These are phyloP conservation scores for Vachellia pachyceras DNA, from an alignment of 306 rosid genomes.

Conservation along the genomic window DNA sequence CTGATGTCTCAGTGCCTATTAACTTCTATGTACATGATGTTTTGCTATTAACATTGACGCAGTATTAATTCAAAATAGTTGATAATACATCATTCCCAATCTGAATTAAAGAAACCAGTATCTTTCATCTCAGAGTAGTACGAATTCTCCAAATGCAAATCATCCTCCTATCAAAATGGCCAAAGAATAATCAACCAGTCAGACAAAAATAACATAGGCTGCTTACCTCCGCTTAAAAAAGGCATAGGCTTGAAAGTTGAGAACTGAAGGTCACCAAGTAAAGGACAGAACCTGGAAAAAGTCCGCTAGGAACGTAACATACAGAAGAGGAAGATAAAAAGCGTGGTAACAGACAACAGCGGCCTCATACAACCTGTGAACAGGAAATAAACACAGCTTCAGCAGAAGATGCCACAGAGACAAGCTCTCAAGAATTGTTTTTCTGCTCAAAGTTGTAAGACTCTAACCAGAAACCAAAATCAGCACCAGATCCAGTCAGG, in stretches of 20 bases:
- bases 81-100: conserved; percentile 57
- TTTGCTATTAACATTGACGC: conserved; percentile 22
- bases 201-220: background rate
- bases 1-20: conserved; percentile 31
- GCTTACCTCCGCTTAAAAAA: conserved; percentile 14
- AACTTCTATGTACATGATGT: conserved; percentile 50
- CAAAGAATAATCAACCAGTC: background rate
- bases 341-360: conserved; percentile 79
- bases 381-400: conserved; percentile 33
- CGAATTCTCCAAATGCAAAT: conserved; percentile 62
- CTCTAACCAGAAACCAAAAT: conserved; percentile 82
- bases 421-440: background rate
- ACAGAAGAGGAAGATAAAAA: conserved; percentile 87
- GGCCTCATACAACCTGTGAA: conserved; percentile 73
- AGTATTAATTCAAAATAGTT: conserved; percentile 18
- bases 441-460: conserved; percentile 15
- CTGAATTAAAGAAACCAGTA: conserved; percentile 72
- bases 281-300: conserved; percentile 68
- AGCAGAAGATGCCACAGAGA: conserved; percentile 34
- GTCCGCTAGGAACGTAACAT: conserved; percentile 84
- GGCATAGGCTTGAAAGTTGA: conserved; percentile 11
- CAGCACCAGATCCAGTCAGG: conserved; percentile 74
- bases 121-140: conserved; percentile 85
- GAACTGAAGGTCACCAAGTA: background rate
- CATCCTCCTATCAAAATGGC: conserved; percentile 56